Evolutionary conservation across 192 early-diverging fungal species (phyloP).

Genomic region (Backusella psychrophila): DNA sequence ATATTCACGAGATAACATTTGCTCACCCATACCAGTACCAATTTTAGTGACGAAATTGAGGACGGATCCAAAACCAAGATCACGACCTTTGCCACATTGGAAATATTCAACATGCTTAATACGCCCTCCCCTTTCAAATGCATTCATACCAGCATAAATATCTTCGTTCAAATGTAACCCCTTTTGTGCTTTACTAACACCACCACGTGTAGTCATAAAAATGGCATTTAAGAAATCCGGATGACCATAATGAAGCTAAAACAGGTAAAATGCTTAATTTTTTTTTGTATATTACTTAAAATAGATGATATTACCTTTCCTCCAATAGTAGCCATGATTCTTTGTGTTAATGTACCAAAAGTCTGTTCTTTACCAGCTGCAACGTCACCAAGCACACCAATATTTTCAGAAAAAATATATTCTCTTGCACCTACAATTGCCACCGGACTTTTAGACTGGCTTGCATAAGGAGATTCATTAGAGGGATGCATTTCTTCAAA

Average conservation of each 20-base stretch:
- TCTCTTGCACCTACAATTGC: conserved; percentile 88
- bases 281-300: background rate
- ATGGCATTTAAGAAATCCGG: conserved; percentile 89
- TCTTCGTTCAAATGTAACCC: conserved; percentile 92
- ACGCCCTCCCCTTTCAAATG: conserved; percentile 78
- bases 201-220: conserved; percentile 86
- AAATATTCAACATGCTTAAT: conserved; percentile 93
- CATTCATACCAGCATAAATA: conserved; percentile 91
- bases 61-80: conserved; percentile 85
- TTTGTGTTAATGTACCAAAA: conserved; percentile 83
- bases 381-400: conserved; percentile 83
- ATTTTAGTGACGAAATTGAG: conserved; percentile 91
- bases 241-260: conserved; percentile 60
- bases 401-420: conserved; percentile 85
- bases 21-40: conserved; percentile 93
- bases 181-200: conserved; percentile 87
- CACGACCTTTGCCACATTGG: conserved; percentile 92
- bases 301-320: conserved; percentile 60
- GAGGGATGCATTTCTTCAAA: conserved; percentile 76
- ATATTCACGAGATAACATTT: conserved; percentile 90
- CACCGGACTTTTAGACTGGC: conserved; percentile 61
- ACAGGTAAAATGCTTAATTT: background rate
- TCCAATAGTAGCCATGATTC: conserved; percentile 84
- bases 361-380: conserved; percentile 89
- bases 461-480: conserved; percentile 68